These are phyloP conservation scores for Phytophthora aleatoria DNA, from an alignment of 352 stramenopile species.

Conservation along the genomic window DNA sequence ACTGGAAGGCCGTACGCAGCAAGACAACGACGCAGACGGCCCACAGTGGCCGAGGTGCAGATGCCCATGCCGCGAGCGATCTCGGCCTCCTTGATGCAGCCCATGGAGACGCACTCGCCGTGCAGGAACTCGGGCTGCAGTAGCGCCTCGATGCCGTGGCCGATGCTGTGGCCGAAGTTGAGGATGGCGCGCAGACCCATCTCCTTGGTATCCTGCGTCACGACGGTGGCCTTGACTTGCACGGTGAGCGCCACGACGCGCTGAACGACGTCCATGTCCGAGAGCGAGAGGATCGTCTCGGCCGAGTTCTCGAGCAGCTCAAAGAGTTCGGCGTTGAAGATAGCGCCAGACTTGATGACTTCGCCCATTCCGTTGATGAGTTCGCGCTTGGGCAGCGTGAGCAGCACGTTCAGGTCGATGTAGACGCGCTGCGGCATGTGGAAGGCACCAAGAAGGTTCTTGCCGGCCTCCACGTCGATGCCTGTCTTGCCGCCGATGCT, in stretches of 20 bases:
- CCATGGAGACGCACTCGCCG: constrained; percentile 97
- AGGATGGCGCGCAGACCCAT: constrained; percentile 95
- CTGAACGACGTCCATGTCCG: constrained; percentile 72
- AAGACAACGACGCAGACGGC: constrained; percentile 68
- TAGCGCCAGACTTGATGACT: constrained; percentile 98
- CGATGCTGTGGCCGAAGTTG: constrained; percentile 99
- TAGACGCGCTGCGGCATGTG: constrained; percentile 98
- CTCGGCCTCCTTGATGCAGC: constrained; percentile 96
- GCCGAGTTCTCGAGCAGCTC: constrained; percentile 93
- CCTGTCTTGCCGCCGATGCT: constrained; percentile 98
- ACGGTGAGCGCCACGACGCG: constrained; percentile 65
- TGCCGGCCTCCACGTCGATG: constrained; percentile 95
- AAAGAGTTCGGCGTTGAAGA: constrained; percentile 95
- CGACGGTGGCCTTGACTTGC: constrained; percentile 96
- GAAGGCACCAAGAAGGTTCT: constrained; percentile 99
- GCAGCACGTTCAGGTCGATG: constrained; percentile 93
- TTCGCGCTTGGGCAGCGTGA: constrained; percentile 96
- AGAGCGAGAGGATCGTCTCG: constrained; percentile 72
- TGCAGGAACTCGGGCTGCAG: constrained; percentile 96
- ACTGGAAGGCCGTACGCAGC: constrained; percentile 75
- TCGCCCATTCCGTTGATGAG: constrained; percentile 95
- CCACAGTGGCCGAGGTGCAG: constrained; percentile 73
- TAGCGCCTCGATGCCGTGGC: constrained; percentile 97
- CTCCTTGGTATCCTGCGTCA: constrained; percentile 96
- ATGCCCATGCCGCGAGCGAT: constrained; percentile 87